Percentiles rank a stretch among this genome's conserved stretches.
phyloP scores from a whole-genome alignment of 345 rosid genomes.

The Lenwebbia sp. region DNA sequence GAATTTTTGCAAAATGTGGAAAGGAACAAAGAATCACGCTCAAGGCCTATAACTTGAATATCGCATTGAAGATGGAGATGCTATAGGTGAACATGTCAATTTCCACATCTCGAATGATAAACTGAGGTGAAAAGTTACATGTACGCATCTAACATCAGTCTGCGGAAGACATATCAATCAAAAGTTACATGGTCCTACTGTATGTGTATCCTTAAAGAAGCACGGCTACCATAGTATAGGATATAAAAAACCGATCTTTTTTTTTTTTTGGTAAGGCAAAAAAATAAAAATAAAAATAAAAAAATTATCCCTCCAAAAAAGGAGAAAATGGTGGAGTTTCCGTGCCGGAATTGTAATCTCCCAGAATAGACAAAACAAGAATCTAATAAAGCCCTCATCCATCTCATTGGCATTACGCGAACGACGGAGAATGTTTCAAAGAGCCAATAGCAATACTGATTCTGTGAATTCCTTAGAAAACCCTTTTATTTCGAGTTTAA shows the following conservation, averaged over 20 bases:
- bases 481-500: neutral
- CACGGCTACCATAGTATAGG: neutral
- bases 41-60: neutral
- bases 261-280: too few species aligned
- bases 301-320: neutral
- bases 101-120: neutral
- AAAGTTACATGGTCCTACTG: neutral
- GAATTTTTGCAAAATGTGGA: neutral
- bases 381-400: neutral
- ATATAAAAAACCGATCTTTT: neutral
- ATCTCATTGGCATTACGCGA: neutral
- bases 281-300: too few species aligned
- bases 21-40: neutral
- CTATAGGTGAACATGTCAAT: neutral
- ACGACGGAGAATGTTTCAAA: neutral
- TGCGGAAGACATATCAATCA: neutral
- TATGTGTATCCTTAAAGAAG: neutral
- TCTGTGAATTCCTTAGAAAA: neutral
- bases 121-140: neutral
- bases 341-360: neutral
- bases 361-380: neutral
- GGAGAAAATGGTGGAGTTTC: neutral
- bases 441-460: neutral
- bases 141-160: neutral
- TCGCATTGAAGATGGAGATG: neutral